A percentile compares a stretch with the other conserved stretches of the same genome.
Conservation (phyloP, 2,329 filamentous ascomycete species). For the Helotiales sp. region DNA sequence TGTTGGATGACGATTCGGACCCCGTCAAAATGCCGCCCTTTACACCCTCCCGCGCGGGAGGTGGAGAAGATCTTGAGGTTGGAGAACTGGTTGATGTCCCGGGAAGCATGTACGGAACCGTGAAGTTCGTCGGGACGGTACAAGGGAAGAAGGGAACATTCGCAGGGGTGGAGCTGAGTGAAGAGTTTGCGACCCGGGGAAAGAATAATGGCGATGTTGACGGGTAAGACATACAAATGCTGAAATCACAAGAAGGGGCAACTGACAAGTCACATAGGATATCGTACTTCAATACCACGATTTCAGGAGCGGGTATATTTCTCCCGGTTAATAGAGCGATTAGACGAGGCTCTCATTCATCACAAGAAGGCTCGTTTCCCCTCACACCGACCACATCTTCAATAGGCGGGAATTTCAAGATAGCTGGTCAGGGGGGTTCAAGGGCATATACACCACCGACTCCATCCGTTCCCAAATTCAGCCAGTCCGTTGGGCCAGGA, state of each 20-base stretch:
- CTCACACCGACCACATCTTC: conserved; percentile 72
- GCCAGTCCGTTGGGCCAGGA: conserved; percentile 81
- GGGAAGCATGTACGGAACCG: conserved; percentile 86
- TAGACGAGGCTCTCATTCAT: conserved; percentile 64
- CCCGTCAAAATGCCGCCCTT: conserved; percentile 57
- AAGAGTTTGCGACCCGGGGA: conserved; percentile 79
- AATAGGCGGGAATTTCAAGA: conserved; percentile 55
- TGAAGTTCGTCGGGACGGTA: conserved; percentile 88
- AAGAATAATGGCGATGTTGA: conserved; percentile 98
- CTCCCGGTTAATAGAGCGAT: conserved; percentile 82
- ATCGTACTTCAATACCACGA: conserved; percentile 80
- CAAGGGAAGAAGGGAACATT: conserved; percentile 90
- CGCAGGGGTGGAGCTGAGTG: conserved; percentile 86
- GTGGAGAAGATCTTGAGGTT: conserved; percentile 64
- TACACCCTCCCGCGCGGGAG: conserved; percentile 57
- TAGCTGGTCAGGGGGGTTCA: conserved; percentile 47
- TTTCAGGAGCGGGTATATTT: conserved; percentile 89
- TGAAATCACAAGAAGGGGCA: conserved; percentile 18
- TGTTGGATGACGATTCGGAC: conserved; percentile 50
- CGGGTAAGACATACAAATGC: conserved; percentile 64
- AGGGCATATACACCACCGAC: conserved; percentile 68
- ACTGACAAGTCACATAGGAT: conserved; percentile 51
- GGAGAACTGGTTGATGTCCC: conserved; percentile 91
- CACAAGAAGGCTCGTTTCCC: conserved; percentile 59
- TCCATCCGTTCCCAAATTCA: conserved; percentile 76